Conservation (phyloP, 768 basidiomycete species). For the Hirschioporus abietinus region DNA sequence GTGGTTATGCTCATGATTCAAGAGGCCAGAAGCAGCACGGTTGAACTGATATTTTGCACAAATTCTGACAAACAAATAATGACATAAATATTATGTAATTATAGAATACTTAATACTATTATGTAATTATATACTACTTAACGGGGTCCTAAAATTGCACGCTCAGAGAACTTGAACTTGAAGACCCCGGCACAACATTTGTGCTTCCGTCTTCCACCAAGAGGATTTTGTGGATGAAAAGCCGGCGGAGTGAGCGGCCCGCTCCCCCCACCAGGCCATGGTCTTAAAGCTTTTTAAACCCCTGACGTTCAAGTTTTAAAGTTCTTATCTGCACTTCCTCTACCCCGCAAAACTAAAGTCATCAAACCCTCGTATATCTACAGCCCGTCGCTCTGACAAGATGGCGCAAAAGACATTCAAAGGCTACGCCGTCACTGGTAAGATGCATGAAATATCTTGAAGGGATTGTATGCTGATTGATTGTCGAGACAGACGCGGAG, state of each 20-base stretch:
- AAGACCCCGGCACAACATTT: not conserved
- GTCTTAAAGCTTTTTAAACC: not conserved
- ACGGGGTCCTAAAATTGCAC: not conserved
- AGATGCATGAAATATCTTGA: slow-evolving; percentile 5
- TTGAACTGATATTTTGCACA: no score
- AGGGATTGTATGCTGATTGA: slow-evolving; percentile 3
- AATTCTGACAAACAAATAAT: no score
- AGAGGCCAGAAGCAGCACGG: no score
- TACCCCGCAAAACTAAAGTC: not conserved
- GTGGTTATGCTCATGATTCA: no score
- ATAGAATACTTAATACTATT: not conserved
- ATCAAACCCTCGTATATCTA: not conserved
- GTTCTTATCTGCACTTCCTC: not conserved
- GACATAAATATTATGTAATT: no score
- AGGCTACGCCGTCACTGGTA: slow-evolving; percentile 15
- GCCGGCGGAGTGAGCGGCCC: not conserved
- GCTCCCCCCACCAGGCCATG: not conserved
- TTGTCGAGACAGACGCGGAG: not conserved
- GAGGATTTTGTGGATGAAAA: not conserved
- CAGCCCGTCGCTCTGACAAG: not conserved
- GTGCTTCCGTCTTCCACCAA: not conserved
- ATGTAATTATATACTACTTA: not conserved
- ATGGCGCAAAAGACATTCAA: slow-evolving; percentile 10
- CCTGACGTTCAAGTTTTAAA: not conserved
- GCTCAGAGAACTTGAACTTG: not conserved